Base-by-base conservation (phyloP, 2,329 filamentous ascomycete species). In the Aschersonia sp. region DNA sequence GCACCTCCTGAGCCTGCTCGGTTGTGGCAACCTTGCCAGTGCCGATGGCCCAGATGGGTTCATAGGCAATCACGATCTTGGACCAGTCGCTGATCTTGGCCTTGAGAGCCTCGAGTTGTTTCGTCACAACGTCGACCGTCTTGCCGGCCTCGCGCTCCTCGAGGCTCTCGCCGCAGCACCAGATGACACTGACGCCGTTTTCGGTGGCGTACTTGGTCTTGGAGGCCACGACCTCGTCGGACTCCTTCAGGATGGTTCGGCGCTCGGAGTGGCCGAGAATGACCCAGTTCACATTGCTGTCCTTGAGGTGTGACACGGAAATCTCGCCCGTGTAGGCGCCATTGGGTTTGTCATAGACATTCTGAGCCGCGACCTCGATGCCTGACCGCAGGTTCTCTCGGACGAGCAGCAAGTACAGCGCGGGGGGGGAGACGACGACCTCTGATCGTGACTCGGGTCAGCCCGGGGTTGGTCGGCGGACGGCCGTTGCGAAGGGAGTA, bases 281-380 rank as follows among this genome's bases (percentile, higher is more conserved):
- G 52, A 83, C 77, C 92, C 92, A 98, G 63, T 79, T 79, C 69
- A 97, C 85, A 63, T 80, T 80, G 70, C 76, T 81, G 69, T 97
- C 92, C 70, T 85, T 83, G 61, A 98, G 81, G 74, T 97, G 92
- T 53, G 82, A 73, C 55, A 89, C 89, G 55, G 84, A 89, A 72
- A 96, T 92, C 74, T 98, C 92, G 62, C 92, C 92, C 37, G 92
- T 98, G 76, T 85, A 97, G 59, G 92, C 92, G 59, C 92, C 92
- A 68, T 92, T 88, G 66, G 88, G 87, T 79, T 90, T 90, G 76
- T 97, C 86, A 70, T 80, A 97, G 68, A 97, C 87, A 71, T 98
- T 98, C 74, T 98, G 92, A 49, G 92, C 83, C 49, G 90, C 85
- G 54, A 98, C 85, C 62, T 86, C 84, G 64, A 98, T 75, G 55